Evolutionary conservation across 192 early-diverging fungal genomes (phyloP), one percentile per base, ranked within the genome.

Genomic region (Powellomyces hirtus): DNA sequence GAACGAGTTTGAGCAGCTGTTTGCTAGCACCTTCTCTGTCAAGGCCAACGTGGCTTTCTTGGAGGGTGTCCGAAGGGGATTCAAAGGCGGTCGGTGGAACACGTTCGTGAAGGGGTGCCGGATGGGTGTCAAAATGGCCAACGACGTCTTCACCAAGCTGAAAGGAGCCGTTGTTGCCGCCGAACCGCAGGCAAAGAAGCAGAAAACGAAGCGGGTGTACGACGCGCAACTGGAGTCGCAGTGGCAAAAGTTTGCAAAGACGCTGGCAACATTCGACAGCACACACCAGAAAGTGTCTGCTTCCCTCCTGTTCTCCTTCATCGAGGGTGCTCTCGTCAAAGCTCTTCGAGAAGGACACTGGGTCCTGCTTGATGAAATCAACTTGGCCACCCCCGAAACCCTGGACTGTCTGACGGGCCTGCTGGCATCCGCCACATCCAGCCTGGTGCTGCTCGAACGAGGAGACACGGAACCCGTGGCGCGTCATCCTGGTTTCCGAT

Each of bases 361-460:
- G 97, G 91, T 99, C 29, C 77, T 99, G 49, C 80, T 99, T 5
- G 97, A 99, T 72, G 97, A 99, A 82, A 89, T 98, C 75, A 99
- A 99, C 72, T 81, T 99, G 72, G 97, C 97, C 4, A 86, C 92
- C 1, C 84, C 97, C 22, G 97, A 99, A 76, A 99, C 97, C 2
- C 76, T 99, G 38, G 96, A 97, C 57, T 91, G 89, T 67, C 81
- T 99, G 33, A 90, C 90, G 52, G 90, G 94, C 1, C 75, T 99
- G 40, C 75, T 99, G 59, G 92, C 97, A 74, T 83, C 85, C 57
- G 82, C 89, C 4, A 70, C 84, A 11, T 92, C 92, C 8, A 91
- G 92, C 36, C 72, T 99, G 36, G 70, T 97, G 13, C 79, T 99
- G 49, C 86, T 96, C 3, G 97, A 99, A 65, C 87, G 93, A 22